These are phyloP conservation scores for Leptographium wingfieldii DNA, from an alignment of 2,329 filamentous ascomycete species.

Conservation along the genomic window DNA sequence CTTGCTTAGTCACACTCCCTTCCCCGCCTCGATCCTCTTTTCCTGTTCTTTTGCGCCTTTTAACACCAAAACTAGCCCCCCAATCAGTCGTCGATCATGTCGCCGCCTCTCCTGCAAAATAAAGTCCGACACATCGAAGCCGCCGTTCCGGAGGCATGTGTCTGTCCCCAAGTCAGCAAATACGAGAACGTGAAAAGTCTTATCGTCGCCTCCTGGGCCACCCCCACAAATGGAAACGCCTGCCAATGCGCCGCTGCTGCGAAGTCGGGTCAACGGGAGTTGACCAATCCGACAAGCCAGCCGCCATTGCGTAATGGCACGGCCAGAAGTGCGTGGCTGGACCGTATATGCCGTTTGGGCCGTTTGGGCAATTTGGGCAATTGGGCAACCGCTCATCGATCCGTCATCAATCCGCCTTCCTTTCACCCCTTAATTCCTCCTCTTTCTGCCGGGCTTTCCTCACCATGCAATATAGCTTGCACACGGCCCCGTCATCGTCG, in stretches of 20 bases:
- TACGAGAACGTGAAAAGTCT: not conserved
- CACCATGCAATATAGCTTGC: conserved; percentile 38
- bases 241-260: not conserved
- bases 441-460: conserved; percentile 22
- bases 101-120: not conserved
- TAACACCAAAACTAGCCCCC: not conserved
- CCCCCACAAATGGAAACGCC: not conserved
- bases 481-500: conserved; percentile 45
- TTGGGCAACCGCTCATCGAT: not conserved
- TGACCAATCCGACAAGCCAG: not conserved
- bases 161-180: not conserved
- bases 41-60: not conserved
- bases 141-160: not conserved
- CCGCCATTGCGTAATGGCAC: no score
- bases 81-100: not conserved
- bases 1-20: not conserved
- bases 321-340: no score
- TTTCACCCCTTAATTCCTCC: no score
- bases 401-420: not conserved
- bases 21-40: not conserved
- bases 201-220: not conserved
- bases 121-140: not conserved
- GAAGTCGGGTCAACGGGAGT: not conserved
- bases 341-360: no score
- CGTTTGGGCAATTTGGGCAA: not conserved